These are phyloP conservation scores for Poa pratensis DNA, from an alignment of 176 grass and related monocot species.

Conservation along the genomic window DNA sequence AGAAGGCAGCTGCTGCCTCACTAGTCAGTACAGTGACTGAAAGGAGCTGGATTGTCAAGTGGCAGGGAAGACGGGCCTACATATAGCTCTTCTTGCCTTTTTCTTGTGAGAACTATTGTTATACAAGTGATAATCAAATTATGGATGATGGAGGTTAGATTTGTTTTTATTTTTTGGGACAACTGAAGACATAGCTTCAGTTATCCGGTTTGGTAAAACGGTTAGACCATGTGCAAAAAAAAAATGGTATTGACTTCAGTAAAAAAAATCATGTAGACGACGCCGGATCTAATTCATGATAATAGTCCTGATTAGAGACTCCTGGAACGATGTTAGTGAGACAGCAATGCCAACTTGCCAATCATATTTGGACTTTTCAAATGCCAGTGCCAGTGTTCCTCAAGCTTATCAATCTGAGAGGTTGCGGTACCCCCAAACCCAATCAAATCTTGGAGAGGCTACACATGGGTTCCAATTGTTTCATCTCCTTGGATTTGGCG, in stretches of 20 bases:
- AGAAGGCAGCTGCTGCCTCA: too few relatives aligned
- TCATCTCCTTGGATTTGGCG: conserved; percentile 35
- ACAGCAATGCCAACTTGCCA: conserved; percentile 10
- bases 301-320: not conserved
- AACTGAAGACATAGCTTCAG: not conserved
- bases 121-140: not conserved
- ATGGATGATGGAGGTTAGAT: not conserved
- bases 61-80: not conserved
- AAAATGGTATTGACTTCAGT: not conserved
- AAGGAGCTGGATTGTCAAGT: not conserved
- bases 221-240: not conserved
- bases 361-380: conserved; percentile 22
- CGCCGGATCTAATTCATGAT: not conserved
- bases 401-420: not conserved
- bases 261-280: not conserved
- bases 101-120: not conserved
- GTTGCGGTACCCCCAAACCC: not conserved
- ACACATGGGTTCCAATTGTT: conserved; percentile 27
- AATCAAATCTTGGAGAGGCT: conserved; percentile 11
- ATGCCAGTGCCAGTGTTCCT: not conserved
- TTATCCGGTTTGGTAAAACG: not conserved
- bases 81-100: not conserved
- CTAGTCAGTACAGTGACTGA: not conserved
- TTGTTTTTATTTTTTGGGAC: too few relatives aligned
- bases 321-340: conserved; percentile 9